Base-by-base conservation (phyloP, 345 rosid genomes). In the Tarenaya hassleriana region DNA sequence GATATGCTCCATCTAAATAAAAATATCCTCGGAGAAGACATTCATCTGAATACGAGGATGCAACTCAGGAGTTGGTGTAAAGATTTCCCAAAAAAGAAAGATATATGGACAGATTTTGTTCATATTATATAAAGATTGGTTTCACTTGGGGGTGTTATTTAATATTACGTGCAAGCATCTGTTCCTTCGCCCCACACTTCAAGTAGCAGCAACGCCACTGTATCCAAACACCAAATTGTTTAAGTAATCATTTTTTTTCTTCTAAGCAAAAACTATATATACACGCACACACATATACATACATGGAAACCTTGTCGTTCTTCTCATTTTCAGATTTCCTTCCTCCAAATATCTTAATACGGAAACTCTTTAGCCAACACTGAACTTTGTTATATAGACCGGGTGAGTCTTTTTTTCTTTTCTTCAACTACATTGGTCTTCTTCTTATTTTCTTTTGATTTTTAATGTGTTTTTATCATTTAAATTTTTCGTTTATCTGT, bases 151-250 rank as follows among this genome's bases (percentile, higher is more conserved):
- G 45, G 38, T 53, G 24, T 40, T 31, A 10, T 58, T 45, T 50
- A 11, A 7, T 47, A 46, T 52, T 39, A 20, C 69, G 54, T 58
- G 50, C 43, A 66, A 58, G 70, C 45, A 16, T 46, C 20, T 14
- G 40, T 65, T 15, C 38, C 70, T 58, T 65, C 39, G 52, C 70
- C 52, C 44, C 44, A n/a, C 46, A 65, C 70, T 52, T 18, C 70
- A 65, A 58, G 69, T 57, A 43, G 11, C 38, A 37, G n/a, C 40
- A 64, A 37, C 56, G 43, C 33, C 44, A 64, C 34, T 56, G 15
- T 50, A 56, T 57, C 53, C 63, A 57, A 65, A 31, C 47, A 27
- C n/a, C n/a, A 37, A 47, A 34, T 39, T 20, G 16, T 12, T 51
- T 33, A 33, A 43, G 34, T 19, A 56, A 41, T 44, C 33, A 34